Evolutionary conservation across 352 stramenopile species (phyloP).

Genomic region (Aphanomyces invadans): DNA sequence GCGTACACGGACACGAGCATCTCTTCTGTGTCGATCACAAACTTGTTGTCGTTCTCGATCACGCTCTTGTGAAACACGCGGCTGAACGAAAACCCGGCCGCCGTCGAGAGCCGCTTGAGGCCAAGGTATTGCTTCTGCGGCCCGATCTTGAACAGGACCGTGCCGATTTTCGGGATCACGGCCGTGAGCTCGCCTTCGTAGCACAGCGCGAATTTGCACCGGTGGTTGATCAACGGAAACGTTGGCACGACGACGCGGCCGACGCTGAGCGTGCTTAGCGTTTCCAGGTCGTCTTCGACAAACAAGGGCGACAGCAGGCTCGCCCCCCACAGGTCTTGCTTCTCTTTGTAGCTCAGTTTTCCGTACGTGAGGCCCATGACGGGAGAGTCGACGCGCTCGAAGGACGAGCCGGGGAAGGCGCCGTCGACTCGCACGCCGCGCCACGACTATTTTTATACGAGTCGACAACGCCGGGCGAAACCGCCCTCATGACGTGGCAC

Average conservation of each 20-base stretch:
- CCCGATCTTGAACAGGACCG: conserved; percentile 14
- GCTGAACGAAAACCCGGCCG: neutral
- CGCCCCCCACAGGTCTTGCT: conserved; percentile 16
- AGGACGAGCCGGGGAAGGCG: no score
- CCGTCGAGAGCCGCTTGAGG: conserved; percentile 4
- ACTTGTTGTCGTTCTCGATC: neutral
- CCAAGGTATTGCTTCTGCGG: neutral
- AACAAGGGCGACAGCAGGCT: conserved; percentile 23
- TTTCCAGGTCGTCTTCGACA: conserved; percentile 22
- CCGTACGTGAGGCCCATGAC: conserved; percentile 3
- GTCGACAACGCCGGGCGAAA: no score
- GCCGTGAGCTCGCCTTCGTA: conserved; percentile 21
- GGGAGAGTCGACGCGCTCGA: neutral
- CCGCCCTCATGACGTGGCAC: no score
- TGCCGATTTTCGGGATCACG: conserved; percentile 15
- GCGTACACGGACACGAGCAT: conserved; percentile 18
- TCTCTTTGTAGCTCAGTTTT: neutral
- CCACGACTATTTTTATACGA: no score
- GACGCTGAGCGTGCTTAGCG: neutral
- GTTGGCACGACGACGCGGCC: neutral
- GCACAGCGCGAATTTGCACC: conserved; percentile 13
- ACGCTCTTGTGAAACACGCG: neutral
- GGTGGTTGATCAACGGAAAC: conserved; percentile 10
- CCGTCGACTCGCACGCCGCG: no score
- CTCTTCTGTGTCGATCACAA: conserved; percentile 23